phyloP scores from a whole-genome alignment of 495 filamentous ascomycete species.

The Ascodesmis nigricans region DNA sequence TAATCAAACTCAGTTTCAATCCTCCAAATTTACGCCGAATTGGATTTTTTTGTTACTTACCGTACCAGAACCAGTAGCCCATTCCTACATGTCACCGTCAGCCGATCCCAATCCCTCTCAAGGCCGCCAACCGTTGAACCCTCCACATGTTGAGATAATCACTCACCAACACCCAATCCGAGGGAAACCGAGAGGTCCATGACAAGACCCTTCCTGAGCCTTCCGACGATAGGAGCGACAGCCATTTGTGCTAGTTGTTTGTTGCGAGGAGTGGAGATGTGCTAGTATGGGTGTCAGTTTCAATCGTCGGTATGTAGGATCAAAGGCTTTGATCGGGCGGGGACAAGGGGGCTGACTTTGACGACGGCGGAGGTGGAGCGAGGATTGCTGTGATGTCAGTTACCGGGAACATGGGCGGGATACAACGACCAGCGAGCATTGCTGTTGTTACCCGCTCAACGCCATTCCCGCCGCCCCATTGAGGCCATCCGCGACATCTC shows the following conservation, averaged over 20 bases:
- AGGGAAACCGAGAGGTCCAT: conserved; percentile 56
- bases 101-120: too few relatives aligned
- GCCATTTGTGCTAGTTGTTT: too few relatives aligned
- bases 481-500: too few relatives aligned
- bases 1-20: too few relatives aligned
- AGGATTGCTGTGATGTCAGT: too few relatives aligned
- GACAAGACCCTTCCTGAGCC: conserved; percentile 50
- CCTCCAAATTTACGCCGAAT: too few relatives aligned
- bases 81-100: conserved; percentile 37
- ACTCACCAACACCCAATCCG: conserved; percentile 30
- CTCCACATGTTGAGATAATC: conserved; percentile 14
- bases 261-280: conserved; percentile 4
- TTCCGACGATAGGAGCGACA: conserved; percentile 27
- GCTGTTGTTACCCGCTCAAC: too few relatives aligned
- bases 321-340: conserved; percentile 7
- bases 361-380: background rate
- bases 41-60: conserved; percentile 13
- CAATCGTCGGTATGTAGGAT: conserved; percentile 29
- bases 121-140: too few relatives aligned
- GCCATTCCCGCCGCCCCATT: too few relatives aligned
- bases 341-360: background rate
- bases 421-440: too few relatives aligned
- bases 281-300: conserved; percentile 25
- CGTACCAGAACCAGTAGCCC: conserved; percentile 67
- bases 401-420: too few relatives aligned